A percentile compares a stretch with the other conserved stretches of the same genome.
Evolutionary conservation across 768 basidiomycete genomes (phyloP).

Genomic region (Podaxis sp.): DNA sequence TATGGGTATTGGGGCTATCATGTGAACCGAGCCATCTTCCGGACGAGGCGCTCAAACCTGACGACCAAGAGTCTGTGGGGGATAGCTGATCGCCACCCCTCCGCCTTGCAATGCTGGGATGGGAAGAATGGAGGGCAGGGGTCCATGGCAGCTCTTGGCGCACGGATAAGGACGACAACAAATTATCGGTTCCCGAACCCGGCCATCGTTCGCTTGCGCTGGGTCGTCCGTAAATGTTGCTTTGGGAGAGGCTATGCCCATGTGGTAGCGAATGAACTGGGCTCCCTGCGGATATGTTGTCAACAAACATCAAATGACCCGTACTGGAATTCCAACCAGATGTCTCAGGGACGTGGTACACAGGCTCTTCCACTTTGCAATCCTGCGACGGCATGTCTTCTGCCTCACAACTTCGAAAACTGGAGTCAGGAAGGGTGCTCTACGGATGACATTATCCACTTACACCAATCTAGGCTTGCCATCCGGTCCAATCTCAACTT

Average conservation of each 20-base stretch:
- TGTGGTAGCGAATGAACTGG: slow-evolving; percentile 25
- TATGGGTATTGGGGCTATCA: slow-evolving; percentile 2
- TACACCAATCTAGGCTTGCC: slow-evolving; percentile 64
- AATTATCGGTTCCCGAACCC: slow-evolving; percentile 3
- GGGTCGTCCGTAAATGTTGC: slow-evolving; percentile 12
- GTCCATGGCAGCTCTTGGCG: slow-evolving; percentile 10
- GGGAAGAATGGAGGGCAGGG: slow-evolving; percentile 3
- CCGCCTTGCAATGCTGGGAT: slow-evolving; percentile 7
- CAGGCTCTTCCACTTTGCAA: slow-evolving; percentile 44
- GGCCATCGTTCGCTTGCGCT: slow-evolving; percentile 16
- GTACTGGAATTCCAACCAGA: slow-evolving; percentile 16
- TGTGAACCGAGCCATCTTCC: slow-evolving; percentile 10
- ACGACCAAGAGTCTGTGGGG: slow-evolving; percentile 5
- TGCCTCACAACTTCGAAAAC: slow-evolving; percentile 29
- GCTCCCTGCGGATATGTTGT: slow-evolving; percentile 28
- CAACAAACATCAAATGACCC: slow-evolving; percentile 20
- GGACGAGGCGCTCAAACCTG: background rate
- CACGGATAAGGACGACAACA: slow-evolving; percentile 4
- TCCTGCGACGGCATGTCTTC: slow-evolving; percentile 43
- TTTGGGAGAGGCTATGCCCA: slow-evolving; percentile 7
- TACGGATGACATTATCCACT: slow-evolving; percentile 21
- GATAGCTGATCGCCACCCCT: slow-evolving; percentile 2
- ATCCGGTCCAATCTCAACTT: slow-evolving; percentile 70
- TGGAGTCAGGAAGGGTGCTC: slow-evolving; percentile 10
- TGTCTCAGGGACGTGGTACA: slow-evolving; percentile 36